Evolutionary conservation across 2,329 filamentous ascomycete genomes (phyloP).

Genomic region (Penicillium paneum): DNA sequence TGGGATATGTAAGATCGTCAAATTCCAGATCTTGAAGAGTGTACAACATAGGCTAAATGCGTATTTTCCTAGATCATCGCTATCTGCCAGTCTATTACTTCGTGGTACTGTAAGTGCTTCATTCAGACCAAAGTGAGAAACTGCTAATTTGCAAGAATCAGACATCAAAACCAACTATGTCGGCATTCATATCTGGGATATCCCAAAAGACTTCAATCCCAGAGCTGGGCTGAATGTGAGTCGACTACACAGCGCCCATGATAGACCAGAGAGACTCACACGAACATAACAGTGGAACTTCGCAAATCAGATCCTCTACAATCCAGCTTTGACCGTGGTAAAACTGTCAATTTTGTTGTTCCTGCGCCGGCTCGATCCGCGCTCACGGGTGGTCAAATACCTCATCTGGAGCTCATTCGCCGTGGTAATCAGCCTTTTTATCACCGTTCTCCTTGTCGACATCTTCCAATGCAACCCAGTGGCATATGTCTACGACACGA

Average conservation of each 20-base stretch:
- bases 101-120: conserved; percentile 25
- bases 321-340: conserved; percentile 28
- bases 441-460: conserved; percentile 27
- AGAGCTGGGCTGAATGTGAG: conserved; percentile 18
- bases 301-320: conserved; percentile 32
- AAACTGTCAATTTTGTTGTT: conserved; percentile 33
- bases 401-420: conserved; percentile 22
- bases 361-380: conserved; percentile 29
- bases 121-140: not conserved
- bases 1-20: conserved; percentile 21
- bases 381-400: conserved; percentile 18
- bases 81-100: conserved; percentile 21
- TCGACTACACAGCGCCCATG: not conserved
- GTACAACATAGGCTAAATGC: not conserved
- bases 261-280: not conserved
- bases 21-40: not conserved
- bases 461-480: conserved; percentile 34
- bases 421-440: conserved; percentile 19
- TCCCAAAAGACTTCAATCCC: conserved; percentile 18
- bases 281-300: conserved; percentile 21
- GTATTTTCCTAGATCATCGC: conserved; percentile 15
- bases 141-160: not conserved
- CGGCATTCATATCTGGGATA: conserved; percentile 25
- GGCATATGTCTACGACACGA: conserved; percentile 22
- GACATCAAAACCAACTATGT: conserved; percentile 28